Evolutionary conservation across 1,284 basidiomycete species (phyloP).

Genomic region (Papiliotrema flavescens): DNA sequence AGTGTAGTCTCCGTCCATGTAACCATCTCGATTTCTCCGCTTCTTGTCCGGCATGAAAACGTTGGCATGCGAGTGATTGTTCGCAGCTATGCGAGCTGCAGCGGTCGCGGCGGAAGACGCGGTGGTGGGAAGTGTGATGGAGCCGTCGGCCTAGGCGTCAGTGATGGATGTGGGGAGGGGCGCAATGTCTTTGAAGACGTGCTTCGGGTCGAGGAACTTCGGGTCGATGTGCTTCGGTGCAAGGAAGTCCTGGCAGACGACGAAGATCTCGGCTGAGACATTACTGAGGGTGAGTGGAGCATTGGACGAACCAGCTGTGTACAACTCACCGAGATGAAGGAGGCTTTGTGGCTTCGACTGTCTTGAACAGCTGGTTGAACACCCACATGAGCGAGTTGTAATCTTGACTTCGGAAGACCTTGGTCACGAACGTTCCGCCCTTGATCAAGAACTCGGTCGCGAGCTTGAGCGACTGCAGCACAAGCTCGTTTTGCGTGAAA

Average conservation of each 20-base stretch:
- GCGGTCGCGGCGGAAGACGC: slow-evolving; percentile 16
- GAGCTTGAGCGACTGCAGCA: slow-evolving; percentile 91
- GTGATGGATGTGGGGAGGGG: slow-evolving; percentile 51
- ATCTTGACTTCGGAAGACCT: slow-evolving; percentile 97
- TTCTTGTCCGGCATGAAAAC: slow-evolving; percentile 98
- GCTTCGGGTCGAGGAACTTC: slow-evolving; percentile 94
- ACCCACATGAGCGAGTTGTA: slow-evolving; percentile 99
- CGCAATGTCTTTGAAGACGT: slow-evolving; percentile 91
- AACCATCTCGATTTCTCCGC: slow-evolving; percentile 87
- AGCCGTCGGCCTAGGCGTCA: slow-evolving; percentile 6
- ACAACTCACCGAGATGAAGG: slow-evolving; percentile 80
- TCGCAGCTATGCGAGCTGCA: slow-evolving; percentile 29
- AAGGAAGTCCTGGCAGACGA: slow-evolving; percentile 93
- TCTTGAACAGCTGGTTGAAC: slow-evolving; percentile 92
- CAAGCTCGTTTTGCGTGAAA: slow-evolving; percentile 94
- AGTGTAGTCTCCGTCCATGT: slow-evolving; percentile 91
- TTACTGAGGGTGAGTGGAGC: slow-evolving; percentile 59
- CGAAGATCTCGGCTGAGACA: slow-evolving; percentile 99
- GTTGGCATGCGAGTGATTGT: slow-evolving; percentile 62
- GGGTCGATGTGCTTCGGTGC: slow-evolving; percentile 96
- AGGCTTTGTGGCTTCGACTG: slow-evolving; percentile 98
- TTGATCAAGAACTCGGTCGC: slow-evolving; percentile 93
- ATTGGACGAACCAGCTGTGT: background rate
- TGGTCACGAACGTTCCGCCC: slow-evolving; percentile 95
- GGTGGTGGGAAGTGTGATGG: slow-evolving; percentile 6